Conservation (phyloP, 2,329 filamentous ascomycete species). For the Hortaea werneckii region DNA sequence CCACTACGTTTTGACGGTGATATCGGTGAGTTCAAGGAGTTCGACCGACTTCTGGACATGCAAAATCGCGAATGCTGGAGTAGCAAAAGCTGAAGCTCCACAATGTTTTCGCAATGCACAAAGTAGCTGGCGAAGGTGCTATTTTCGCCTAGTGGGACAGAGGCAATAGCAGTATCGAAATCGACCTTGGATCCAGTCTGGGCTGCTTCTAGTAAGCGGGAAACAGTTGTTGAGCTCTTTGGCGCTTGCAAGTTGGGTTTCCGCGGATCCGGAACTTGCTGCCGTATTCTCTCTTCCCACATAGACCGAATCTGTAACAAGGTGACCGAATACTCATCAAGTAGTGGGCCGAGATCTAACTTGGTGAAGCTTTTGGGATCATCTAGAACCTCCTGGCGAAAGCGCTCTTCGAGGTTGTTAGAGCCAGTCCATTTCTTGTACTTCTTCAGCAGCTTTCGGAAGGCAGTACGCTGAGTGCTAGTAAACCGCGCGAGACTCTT, state of each 20-base stretch:
- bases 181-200: constrained; percentile 32
- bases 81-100: constrained; percentile 44
- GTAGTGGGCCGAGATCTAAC: constrained; percentile 48
- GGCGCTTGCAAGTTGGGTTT: background rate
- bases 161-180: constrained; percentile 41
- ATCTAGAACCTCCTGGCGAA: constrained; percentile 56
- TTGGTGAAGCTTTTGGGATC: constrained; percentile 63
- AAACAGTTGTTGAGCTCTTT: constrained; percentile 17
- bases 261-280: constrained; percentile 5
- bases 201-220: constrained; percentile 30
- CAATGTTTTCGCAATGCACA: constrained; percentile 44
- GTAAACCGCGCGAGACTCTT: constrained; percentile 61
- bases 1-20: constrained; percentile 8
- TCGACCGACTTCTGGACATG: constrained; percentile 18
- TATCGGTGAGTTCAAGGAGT: constrained; percentile 14
- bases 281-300: constrained; percentile 27
- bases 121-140: constrained; percentile 43
- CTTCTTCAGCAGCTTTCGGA: constrained; percentile 77
- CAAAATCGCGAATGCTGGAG: constrained; percentile 39
- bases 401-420: constrained; percentile 50
- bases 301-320: constrained; percentile 35
- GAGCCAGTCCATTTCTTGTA: constrained; percentile 83
- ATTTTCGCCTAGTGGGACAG: constrained; percentile 35
- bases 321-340: constrained; percentile 40
- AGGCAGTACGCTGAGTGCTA: constrained; percentile 62